Percentiles rank a stretch among this genome's conserved stretches.
phyloP scores from a whole-genome alignment of 768 basidiomycete species.

The Mycena haematopus region DNA sequence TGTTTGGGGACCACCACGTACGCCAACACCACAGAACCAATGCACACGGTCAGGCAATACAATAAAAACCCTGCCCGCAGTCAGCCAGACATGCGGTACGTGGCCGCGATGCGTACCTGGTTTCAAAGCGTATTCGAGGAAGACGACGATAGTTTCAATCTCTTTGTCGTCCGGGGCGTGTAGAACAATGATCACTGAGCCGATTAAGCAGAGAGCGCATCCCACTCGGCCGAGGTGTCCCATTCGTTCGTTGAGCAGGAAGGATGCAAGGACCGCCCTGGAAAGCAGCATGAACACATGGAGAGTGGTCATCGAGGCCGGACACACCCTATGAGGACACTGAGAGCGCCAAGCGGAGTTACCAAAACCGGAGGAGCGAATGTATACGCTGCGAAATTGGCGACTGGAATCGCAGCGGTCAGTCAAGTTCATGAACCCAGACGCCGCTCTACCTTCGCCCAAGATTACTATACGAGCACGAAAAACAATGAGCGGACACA shows the following conservation, averaged over 20 bases:
- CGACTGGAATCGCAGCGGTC: slow-evolving; percentile 50
- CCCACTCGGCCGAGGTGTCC: slow-evolving; percentile 92
- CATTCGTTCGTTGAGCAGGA: slow-evolving; percentile 91
- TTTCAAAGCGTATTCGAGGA: slow-evolving; percentile 90
- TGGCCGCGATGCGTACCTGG: slow-evolving; percentile 64
- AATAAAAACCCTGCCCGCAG: slow-evolving; percentile 76
- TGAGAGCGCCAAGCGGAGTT: slow-evolving; percentile 96
- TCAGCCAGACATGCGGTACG: background rate
- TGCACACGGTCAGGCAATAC: slow-evolving; percentile 86
- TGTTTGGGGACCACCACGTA: slow-evolving; percentile 83
- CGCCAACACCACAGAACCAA: slow-evolving; percentile 87
- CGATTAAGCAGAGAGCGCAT: slow-evolving; percentile 82
- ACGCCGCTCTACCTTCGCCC: slow-evolving; percentile 74
- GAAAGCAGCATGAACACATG: slow-evolving; percentile 16
- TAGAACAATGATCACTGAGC: slow-evolving; percentile 92
- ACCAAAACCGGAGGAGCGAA: slow-evolving; percentile 98
- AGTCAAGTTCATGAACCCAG: background rate
- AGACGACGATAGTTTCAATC: slow-evolving; percentile 91
- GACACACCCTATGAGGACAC: slow-evolving; percentile 92
- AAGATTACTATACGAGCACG: slow-evolving; percentile 69
- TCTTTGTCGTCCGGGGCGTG: slow-evolving; percentile 97
- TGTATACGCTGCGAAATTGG: slow-evolving; percentile 95
- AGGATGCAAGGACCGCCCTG: slow-evolving; percentile 93
- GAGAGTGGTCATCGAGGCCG: background rate
- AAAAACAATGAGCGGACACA: background rate